These are phyloP conservation scores for Amaranthus cruentus DNA, from an alignment of 148 eudicot genomes.

Conservation along the genomic window DNA sequence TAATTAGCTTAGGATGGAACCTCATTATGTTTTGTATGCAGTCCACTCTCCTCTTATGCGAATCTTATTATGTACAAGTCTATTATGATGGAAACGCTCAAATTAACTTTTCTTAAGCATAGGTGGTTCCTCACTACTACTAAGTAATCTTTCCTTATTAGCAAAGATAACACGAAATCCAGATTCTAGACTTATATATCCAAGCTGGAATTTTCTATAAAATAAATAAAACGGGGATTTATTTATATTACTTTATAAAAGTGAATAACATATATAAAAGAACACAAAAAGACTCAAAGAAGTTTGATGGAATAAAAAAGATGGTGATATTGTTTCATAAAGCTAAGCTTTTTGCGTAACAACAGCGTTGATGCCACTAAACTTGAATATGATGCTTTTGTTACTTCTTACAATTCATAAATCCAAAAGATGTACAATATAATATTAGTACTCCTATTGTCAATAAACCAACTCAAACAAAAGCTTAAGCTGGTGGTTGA, in stretches of 20 bases:
- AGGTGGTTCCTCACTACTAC: too few species aligned
- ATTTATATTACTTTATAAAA: neutral
- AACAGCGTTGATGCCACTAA: conserved; percentile 20
- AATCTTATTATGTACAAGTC: too few species aligned
- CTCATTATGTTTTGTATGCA: too few species aligned
- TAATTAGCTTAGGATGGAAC: too few species aligned
- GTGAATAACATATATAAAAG: neutral
- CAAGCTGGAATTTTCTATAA: neutral
- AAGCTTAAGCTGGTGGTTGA: too few species aligned
- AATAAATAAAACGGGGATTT: neutral
- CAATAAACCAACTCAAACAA: too few species aligned
- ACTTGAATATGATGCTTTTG: neutral
- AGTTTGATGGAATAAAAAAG: conserved; percentile 8
- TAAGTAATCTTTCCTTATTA: too few species aligned
- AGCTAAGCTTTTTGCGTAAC: neutral
- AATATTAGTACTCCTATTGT: neutral
- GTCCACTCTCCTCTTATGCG: too few species aligned
- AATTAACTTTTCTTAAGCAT: too few species aligned
- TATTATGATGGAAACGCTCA: too few species aligned
- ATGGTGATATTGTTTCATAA: conserved; percentile 15
- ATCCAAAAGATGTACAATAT: neutral
- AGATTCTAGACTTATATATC: too few species aligned
- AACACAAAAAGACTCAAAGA: neutral
- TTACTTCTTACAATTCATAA: neutral
- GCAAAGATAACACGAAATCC: too few species aligned